Percentiles rank a stretch among this genome's conserved stretches.
Evolutionary conservation across 2,329 filamentous ascomycete genomes (phyloP).

Genomic region (Passalora sequoiae): DNA sequence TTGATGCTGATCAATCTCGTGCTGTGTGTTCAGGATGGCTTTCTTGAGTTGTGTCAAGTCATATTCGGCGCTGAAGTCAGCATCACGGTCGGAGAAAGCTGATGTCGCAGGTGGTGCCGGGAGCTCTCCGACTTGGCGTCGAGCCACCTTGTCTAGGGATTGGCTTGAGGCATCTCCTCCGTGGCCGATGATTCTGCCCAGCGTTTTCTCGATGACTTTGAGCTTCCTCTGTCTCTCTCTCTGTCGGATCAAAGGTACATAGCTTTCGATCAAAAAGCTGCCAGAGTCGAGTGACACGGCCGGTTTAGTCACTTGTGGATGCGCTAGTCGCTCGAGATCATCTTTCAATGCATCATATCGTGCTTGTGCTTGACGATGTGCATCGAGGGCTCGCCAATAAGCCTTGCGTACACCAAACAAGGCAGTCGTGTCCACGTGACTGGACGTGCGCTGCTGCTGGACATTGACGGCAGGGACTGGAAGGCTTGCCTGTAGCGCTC

Average conservation of each 20-base stretch:
- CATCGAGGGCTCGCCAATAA: constrained; percentile 29
- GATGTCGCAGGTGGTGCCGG: constrained; percentile 24
- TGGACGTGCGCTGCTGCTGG: neutral
- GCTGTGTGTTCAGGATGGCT: constrained; percentile 25
- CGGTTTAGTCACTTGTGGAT: neutral
- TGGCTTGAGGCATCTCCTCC: constrained; percentile 16
- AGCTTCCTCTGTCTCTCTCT: constrained; percentile 28
- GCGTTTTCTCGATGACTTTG: constrained; percentile 25
- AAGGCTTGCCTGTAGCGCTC: constrained; percentile 25
- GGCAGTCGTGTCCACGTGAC: constrained; percentile 11
- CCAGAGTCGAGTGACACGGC: constrained; percentile 1
- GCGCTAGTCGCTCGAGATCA: constrained; percentile 23
- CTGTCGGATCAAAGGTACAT: constrained; percentile 26
- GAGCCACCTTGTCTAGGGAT: constrained; percentile 26
- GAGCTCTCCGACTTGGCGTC: constrained; percentile 26
- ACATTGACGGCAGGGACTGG: constrained; percentile 17
- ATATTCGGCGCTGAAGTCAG: constrained; percentile 22
- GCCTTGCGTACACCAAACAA: constrained; percentile 29
- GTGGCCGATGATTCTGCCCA: constrained; percentile 15
- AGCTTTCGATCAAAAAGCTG: constrained; percentile 16
- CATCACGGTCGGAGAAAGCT: constrained; percentile 18
- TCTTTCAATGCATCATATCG: constrained; percentile 29
- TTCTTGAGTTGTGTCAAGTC: constrained; percentile 29
- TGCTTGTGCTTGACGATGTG: constrained; percentile 27
- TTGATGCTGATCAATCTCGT: constrained; percentile 20